Evolutionary conservation across 2,329 filamentous ascomycete species (phyloP), one percentile per base, ranked within the genome.

Genomic region (Scortechinia acanthostroma): DNA sequence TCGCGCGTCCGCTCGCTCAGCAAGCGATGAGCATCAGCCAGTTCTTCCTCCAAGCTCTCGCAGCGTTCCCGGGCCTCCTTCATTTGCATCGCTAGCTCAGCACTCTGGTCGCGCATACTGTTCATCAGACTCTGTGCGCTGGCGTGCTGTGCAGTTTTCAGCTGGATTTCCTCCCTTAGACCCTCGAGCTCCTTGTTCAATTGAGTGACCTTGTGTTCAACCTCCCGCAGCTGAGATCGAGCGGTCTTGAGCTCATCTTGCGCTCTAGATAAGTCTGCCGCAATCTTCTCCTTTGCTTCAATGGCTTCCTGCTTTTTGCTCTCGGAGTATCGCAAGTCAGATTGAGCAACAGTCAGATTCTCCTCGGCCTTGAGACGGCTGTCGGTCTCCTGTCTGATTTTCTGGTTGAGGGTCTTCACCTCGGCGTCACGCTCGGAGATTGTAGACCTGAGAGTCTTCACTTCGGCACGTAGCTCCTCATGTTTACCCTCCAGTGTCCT

Each of bases 41-140:
- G 73, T 61, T 98, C 93, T 64, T 98, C 93, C 57, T 96, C 91
- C 1, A 97, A 70, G 47, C 83, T 87, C 56, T 96, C 91, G 30
- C 83, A 86, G 52, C 89, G 83, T 43, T 84, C 80, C 49, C 86
- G 82, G 1, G 87, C 80, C 64, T 98, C 93, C 62, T 93, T 95
- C 64, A 96, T 85, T 65, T 96, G 93, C 52, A 88, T 86, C 3
- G 83, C 83, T 56, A 97, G 77, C 66, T 98, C 93, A 1, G 86
- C 78, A 1, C 85, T 86, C 66, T 97, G 90, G 55, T 96, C 90
- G 49, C 91, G 87, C 88, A 97, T 93, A 59, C 88, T 95, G 55
- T 83, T 84, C 60, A 97, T 81, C 14, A 96, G 68, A 43, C 84
- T 86, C 60, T 97, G 88, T 0, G 89, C 86, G 52, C 83, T 95